These are phyloP conservation scores for Chytriomyces hyalinus DNA, from an alignment of 192 early-diverging fungal species.

Conservation along the genomic window DNA sequence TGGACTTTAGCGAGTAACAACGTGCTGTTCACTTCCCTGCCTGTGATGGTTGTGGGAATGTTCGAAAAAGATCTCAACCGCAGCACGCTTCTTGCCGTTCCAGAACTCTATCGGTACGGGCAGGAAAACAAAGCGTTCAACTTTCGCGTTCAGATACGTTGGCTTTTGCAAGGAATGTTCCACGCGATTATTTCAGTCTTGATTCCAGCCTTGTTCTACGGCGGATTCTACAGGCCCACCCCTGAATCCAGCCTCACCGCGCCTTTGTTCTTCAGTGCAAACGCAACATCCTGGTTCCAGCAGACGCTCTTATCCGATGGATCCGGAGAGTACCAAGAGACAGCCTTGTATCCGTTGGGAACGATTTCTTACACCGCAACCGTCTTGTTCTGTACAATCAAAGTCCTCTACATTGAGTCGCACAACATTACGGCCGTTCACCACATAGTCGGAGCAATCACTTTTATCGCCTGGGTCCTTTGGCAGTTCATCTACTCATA, in stretches of 20 bases:
- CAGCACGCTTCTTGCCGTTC: conserved; percentile 66
- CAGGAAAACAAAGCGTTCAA: conserved; percentile 64
- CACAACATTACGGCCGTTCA: conserved; percentile 30
- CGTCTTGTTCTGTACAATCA: conserved; percentile 37
- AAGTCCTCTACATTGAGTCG: conserved; percentile 36
- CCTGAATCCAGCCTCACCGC: neutral
- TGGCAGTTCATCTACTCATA: conserved; percentile 34
- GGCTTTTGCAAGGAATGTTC: conserved; percentile 60
- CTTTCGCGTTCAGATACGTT: conserved; percentile 55
- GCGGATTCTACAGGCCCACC: neutral
- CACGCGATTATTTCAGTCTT: conserved; percentile 48
- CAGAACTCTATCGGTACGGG: conserved; percentile 74
- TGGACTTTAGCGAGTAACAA: conserved; percentile 84
- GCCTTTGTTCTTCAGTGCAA: conserved; percentile 12
- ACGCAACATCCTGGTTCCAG: conserved; percentile 16
- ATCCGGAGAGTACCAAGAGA: conserved; percentile 32
- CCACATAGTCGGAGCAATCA: conserved; percentile 19
- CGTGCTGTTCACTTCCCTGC: conserved; percentile 80
- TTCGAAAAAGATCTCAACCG: conserved; percentile 83
- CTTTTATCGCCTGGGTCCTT: conserved; percentile 29
- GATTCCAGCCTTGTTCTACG: conserved; percentile 30
- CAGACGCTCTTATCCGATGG: conserved; percentile 25
- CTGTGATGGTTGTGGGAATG: conserved; percentile 73
- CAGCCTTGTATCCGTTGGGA: conserved; percentile 32
- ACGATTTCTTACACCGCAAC: conserved; percentile 35